phyloP scores from a whole-genome alignment of 129 eudicot species.

The Erigeron canadensis region DNA sequence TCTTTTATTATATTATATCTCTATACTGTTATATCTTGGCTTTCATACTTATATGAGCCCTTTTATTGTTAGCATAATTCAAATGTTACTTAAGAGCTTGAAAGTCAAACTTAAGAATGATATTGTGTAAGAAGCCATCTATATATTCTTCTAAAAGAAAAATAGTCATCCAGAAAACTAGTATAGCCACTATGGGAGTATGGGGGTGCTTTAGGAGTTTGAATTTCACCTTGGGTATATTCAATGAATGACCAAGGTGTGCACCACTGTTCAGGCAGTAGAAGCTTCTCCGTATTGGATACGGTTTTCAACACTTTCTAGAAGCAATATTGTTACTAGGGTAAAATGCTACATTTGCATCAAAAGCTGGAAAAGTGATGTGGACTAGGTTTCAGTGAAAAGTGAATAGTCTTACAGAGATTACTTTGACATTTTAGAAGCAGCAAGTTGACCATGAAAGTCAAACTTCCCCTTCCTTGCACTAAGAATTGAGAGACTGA shows the following conservation, averaged over 20 bases:
- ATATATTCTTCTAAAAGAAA: neutral
- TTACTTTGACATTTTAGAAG: neutral
- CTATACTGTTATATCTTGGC: neutral
- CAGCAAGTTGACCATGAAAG: neutral
- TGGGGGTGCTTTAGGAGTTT: conserved; percentile 3
- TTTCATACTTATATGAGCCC: neutral
- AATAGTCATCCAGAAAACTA: neutral
- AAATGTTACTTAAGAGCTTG: neutral
- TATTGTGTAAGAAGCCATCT: neutral
- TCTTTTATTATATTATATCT: neutral
- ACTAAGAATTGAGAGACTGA: neutral
- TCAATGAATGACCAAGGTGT: neutral
- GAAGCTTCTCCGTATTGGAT: neutral
- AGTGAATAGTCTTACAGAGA: no score
- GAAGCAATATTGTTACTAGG: neutral
- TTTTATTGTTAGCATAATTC: neutral
- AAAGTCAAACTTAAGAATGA: neutral
- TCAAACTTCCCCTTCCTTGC: neutral
- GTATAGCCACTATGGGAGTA: neutral
- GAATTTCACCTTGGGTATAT: neutral
- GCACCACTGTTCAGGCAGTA: neutral
- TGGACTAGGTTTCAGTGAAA: neutral
- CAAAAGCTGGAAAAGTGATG: neutral
- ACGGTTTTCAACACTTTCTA: neutral
- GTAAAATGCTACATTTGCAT: neutral